Evolutionary conservation across 2,329 filamentous ascomycete species (phyloP).

Genomic region (Basipetospora chlamydospora): DNA sequence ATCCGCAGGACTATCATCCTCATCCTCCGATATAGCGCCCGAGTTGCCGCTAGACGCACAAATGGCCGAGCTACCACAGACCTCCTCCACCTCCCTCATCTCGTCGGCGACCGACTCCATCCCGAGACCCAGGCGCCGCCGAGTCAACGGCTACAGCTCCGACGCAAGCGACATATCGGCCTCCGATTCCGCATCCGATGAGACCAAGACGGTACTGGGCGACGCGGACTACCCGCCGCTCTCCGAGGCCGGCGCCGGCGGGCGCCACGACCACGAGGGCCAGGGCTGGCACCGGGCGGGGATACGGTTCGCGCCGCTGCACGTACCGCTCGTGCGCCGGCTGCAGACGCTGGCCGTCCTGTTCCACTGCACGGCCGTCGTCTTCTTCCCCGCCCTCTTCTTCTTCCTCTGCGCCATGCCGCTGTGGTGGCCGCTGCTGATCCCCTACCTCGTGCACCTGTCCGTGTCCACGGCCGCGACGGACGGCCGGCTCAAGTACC

Average conservation of each 20-base stretch:
- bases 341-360: constrained; percentile 68
- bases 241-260: background rate
- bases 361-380: constrained; percentile 57
- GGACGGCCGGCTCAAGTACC: constrained; percentile 59
- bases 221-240: constrained; percentile 4
- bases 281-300: constrained; percentile 27
- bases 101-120: too few relatives aligned
- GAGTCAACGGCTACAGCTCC: background rate
- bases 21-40: constrained; percentile 1
- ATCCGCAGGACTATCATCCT: background rate
- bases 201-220: background rate
- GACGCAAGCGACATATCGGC: background rate
- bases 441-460: constrained; percentile 71
- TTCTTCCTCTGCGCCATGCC: constrained; percentile 87
- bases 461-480: constrained; percentile 65
- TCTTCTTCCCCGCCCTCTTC: constrained; percentile 61
- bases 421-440: constrained; percentile 68
- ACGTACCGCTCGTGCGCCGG: constrained; percentile 55
- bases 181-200: background rate
- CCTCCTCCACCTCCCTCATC: too few relatives aligned
- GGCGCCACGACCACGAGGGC: constrained; percentile 12
- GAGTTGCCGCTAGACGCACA: constrained; percentile 1
- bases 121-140: too few relatives aligned
- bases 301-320: constrained; percentile 74
- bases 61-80: background rate